These are phyloP conservation scores for Barnettozyma sucrosica DNA, from an alignment of 805 yeast genomes.

Conservation along the genomic window DNA sequence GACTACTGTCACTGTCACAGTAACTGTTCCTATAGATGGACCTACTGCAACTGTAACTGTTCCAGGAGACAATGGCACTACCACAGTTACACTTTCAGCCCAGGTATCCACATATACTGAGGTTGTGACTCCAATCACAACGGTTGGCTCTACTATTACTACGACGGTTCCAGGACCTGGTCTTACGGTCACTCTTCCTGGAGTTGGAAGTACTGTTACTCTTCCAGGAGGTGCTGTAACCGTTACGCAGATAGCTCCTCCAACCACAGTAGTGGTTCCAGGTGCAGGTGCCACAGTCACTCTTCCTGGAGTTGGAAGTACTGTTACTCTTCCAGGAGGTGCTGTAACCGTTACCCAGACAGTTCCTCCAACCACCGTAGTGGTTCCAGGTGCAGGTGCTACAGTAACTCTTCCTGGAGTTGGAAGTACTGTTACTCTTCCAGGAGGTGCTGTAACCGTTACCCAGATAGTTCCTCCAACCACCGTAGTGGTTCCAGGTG, in stretches of 20 bases:
- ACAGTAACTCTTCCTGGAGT: background rate
- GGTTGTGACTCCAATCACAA: constrained; percentile 7
- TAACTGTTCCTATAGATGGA: background rate
- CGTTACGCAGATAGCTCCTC: background rate
- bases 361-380: background rate
- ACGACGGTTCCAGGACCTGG: constrained; percentile 12
- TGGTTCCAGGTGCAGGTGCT: constrained; percentile 5
- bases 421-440: background rate
- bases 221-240: background rate
- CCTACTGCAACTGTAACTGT: background rate
- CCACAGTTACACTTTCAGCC: background rate
- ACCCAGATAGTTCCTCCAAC: background rate
- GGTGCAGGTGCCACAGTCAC: constrained; percentile 7
- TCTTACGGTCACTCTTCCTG: constrained; percentile 3
- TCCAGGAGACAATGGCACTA: background rate
- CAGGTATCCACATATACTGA: constrained; percentile 3
- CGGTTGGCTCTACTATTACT: background rate
- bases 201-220: background rate
- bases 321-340: background rate
- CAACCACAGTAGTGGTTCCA: background rate
- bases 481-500: background rate
- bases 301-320: background rate
- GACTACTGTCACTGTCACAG: constrained; percentile 1
- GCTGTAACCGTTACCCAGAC: background rate
- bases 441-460: background rate